phyloP scores from a whole-genome alignment of 495 filamentous ascomycete genomes.

The Annulohypoxylon nitens region DNA sequence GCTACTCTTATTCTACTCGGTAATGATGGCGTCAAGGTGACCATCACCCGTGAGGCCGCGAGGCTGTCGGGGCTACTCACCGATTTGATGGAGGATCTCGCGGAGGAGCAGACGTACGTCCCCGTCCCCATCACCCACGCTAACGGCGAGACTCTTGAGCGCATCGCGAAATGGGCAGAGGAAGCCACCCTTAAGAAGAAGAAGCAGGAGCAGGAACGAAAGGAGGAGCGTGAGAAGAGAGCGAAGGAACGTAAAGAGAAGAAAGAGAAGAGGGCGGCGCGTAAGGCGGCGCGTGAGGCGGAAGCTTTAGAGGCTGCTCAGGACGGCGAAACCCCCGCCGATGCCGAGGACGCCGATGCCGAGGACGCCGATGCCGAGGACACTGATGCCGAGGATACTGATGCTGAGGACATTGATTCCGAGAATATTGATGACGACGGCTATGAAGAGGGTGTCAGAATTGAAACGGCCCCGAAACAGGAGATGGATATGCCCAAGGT shows the following conservation, averaged over 20 bases:
- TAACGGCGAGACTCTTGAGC: neutral
- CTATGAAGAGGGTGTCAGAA: too few species aligned
- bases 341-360: neutral
- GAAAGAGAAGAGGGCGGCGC: neutral
- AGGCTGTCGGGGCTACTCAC: neutral
- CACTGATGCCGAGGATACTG: too few species aligned
- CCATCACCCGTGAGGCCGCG: constrained; percentile 11
- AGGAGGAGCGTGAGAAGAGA: neutral
- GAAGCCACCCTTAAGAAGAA: neutral
- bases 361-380: neutral
- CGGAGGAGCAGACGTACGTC: neutral
- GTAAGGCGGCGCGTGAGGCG: neutral
- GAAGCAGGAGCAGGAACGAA: neutral
- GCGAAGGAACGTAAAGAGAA: neutral
- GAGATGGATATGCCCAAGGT: too few species aligned
- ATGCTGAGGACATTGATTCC: neutral
- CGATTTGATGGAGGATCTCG: constrained; percentile 24
- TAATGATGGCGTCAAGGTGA: neutral
- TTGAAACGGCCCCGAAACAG: too few species aligned
- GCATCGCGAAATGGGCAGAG: constrained; percentile 17
- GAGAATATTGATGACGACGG: neutral
- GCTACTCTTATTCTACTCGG: constrained; percentile 6
- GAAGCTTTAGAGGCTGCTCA: neutral
- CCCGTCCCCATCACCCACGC: constrained; percentile 10
- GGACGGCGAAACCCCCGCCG: neutral